Conservation (phyloP, 2,329 filamentous ascomycete species). For the Cytospora leucostoma region DNA sequence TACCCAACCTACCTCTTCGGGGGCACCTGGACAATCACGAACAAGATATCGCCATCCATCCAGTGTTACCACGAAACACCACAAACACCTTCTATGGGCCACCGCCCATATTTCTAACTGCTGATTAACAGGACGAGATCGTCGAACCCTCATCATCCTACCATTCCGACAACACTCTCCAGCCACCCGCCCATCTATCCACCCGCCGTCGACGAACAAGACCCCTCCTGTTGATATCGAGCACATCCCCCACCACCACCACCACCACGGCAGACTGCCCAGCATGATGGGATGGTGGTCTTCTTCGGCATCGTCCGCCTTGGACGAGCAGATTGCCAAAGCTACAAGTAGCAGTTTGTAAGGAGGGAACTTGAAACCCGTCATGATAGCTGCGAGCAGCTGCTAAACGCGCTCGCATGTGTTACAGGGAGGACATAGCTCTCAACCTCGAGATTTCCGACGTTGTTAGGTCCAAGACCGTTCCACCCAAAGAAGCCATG, state of each 20-base stretch:
- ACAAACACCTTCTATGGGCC: background rate
- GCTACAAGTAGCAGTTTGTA: conserved; percentile 94
- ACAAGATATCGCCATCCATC: background rate
- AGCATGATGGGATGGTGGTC: conserved; percentile 95
- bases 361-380: conserved; percentile 35
- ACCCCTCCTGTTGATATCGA: background rate
- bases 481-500: conserved; percentile 98
- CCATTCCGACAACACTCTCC: background rate
- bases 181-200: background rate
- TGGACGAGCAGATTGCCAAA: conserved; percentile 96
- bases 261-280: conserved; percentile 6
- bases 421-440: conserved; percentile 83
- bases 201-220: background rate
- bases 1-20: too few species aligned
- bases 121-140: background rate
- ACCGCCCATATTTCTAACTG: background rate
- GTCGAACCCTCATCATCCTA: background rate
- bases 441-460: conserved; percentile 98
- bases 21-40: background rate
- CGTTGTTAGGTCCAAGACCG: conserved; percentile 93
- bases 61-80: background rate
- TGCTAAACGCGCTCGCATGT: conserved; percentile 28
- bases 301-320: conserved; percentile 80
- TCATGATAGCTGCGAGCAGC: background rate
- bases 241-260: too few species aligned